Evolutionary conservation across 225 moss, liverwort and hornwort genomes (phyloP), one percentile per base, ranked within the genome.

Genomic region (Thuidium tamariscinum): DNA sequence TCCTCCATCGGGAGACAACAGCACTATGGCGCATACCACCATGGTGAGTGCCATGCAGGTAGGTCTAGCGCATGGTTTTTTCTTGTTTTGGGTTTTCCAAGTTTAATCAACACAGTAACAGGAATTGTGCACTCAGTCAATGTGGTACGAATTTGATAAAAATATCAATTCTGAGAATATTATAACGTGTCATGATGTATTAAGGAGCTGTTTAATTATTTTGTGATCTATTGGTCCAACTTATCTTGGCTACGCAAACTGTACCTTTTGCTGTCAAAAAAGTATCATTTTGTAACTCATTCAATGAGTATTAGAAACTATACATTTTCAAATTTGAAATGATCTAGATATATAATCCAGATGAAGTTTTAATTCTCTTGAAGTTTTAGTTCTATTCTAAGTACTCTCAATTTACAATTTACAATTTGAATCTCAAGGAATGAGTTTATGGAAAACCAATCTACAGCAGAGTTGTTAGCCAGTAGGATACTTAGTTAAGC

Each of bases 1-100:
- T 19, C 69, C 81, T 44, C 79, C 85, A 27, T 37, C 77, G 22
- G 77, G 74, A 52, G 90, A 84, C 84, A 88, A 88, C 86, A 82
- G 68, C 84, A 90, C 89, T 64, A 66, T 87, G 87, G 90, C 93
- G 83, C 93, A 93, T 92, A 92, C 91, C 86, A 92, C 92, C 84
- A 88, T 88, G 93, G 93, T 93, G 92, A 93, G 92, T 93, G 93
- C 92, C 92, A 86, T 89, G 86, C 79, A 90, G 89, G 92, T 91
- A 90, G 87, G 93, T 83, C 44, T 55, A 90, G 85, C 54, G 74
- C 69, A 87, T 62, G 44, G 46, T 27, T 48, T 86, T 66, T 64
- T 69, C 37, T 36, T 79, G 48, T 29, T 46, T 11, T 30, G 5
- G 27, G 29, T 60, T 48, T 59, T 86, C 55, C 44, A 79, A 51